Conservation (phyloP, 106 monocot genomes). For the Agapanthus africanus region DNA sequence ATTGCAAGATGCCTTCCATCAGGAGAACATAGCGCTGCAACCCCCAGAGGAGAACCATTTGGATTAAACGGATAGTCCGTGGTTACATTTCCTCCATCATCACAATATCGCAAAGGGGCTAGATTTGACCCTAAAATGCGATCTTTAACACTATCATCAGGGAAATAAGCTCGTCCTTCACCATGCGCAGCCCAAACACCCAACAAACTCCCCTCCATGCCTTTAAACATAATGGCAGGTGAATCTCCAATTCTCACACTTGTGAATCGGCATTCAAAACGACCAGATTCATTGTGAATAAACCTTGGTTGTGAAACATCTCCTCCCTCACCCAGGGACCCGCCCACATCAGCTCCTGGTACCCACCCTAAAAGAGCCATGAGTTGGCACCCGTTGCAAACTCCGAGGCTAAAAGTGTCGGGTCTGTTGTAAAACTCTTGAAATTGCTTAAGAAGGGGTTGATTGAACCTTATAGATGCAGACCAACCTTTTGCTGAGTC, state of each 20-base stretch:
- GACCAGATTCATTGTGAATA: constrained; percentile 89
- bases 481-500: constrained; percentile 98
- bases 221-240: constrained; percentile 81
- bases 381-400: constrained; percentile 96
- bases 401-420: constrained; percentile 92
- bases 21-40: constrained; percentile 87
- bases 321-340: constrained; percentile 27
- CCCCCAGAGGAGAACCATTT: constrained; percentile 83
- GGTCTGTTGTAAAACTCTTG: constrained; percentile 61
- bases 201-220: constrained; percentile 84
- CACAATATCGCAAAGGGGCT: constrained; percentile 83
- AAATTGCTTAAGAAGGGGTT: constrained; percentile 51
- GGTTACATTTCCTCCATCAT: constrained; percentile 58
- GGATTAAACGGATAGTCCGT: constrained; percentile 91
- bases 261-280: constrained; percentile 84
- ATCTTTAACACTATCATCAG: constrained; percentile 37
- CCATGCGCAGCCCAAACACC: constrained; percentile 97
- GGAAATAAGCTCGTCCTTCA: constrained; percentile 86
- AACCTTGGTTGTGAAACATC: constrained; percentile 82
- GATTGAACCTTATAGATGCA: constrained; percentile 80
- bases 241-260: constrained; percentile 68
- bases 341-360: constrained; percentile 41
- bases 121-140: constrained; percentile 36
- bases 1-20: constrained; percentile 95
- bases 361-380: constrained; percentile 99